Evolutionary conservation across 352 stramenopile species (phyloP).

Genomic region (Thalassiosira hispida): DNA sequence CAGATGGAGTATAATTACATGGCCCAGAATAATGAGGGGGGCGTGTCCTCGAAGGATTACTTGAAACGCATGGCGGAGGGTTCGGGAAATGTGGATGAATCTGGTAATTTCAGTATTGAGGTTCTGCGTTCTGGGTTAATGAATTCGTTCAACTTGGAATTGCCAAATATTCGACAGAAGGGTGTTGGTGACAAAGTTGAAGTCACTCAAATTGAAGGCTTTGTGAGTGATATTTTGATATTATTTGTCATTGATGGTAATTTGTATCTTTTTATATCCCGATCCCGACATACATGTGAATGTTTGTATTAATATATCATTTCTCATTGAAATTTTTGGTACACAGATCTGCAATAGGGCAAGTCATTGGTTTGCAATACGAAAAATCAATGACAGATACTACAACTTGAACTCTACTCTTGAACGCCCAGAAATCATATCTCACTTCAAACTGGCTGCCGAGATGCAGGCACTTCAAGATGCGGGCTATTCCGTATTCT

Average conservation of each 20-base stretch:
- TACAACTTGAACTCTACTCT: constrained; percentile 83
- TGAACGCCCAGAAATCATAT: constrained; percentile 73
- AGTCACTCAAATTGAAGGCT: constrained; percentile 73
- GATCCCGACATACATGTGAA: not conserved
- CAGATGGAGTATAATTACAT: constrained; percentile 78
- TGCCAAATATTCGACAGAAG: constrained; percentile 71
- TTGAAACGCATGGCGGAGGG: constrained; percentile 70
- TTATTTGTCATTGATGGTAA: constrained; percentile 2
- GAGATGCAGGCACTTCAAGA: constrained; percentile 65
- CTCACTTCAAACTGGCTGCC: constrained; percentile 77
- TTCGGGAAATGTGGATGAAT: constrained; percentile 74
- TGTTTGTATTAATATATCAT: no score
- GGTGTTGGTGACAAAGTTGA: constrained; percentile 53
- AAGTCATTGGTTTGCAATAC: constrained; percentile 84
- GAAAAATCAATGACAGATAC: constrained; percentile 80
- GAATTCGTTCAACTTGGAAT: constrained; percentile 54
- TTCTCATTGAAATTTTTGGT: constrained; percentile 7
- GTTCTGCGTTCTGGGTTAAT: constrained; percentile 68
- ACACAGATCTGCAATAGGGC: constrained; percentile 69
- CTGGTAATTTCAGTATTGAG: constrained; percentile 82
- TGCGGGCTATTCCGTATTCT: constrained; percentile 80
- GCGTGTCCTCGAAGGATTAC: constrained; percentile 74
- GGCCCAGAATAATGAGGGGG: constrained; percentile 75
- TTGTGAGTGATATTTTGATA: constrained; percentile 32
- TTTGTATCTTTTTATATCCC: not conserved